phyloP scores from a whole-genome alignment of 805 yeast genomes.

The Torulaspora franciscae region DNA sequence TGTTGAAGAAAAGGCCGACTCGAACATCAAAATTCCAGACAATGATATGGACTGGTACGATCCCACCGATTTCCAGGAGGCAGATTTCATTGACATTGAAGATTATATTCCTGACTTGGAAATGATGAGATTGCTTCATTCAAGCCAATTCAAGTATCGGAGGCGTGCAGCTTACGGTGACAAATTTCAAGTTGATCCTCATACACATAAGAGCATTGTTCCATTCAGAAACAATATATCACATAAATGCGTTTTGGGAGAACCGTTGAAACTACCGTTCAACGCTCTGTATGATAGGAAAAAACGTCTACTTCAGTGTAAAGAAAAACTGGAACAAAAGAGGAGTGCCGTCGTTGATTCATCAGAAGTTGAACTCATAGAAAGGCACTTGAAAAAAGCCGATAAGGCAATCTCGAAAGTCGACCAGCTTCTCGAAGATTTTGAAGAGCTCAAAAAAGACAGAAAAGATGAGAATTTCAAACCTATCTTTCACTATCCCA shows the following conservation, averaged over 20 bases:
- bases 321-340: conserved; percentile 41
- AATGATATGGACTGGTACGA: conserved; percentile 60
- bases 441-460: conserved; percentile 19
- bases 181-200: conserved; percentile 38
- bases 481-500: conserved; percentile 27
- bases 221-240: conserved; percentile 53
- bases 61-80: conserved; percentile 55
- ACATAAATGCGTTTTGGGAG: conserved; percentile 55
- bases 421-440: conserved; percentile 22
- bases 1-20: conserved; percentile 18
- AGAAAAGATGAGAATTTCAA: conserved; percentile 12
- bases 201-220: conserved; percentile 32
- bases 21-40: conserved; percentile 43
- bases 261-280: conserved; percentile 21
- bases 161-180: conserved; percentile 54
- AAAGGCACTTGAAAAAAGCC: conserved; percentile 23
- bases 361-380: conserved; percentile 15
- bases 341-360: conserved; percentile 26
- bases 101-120: conserved; percentile 41
- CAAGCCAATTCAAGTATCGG: conserved; percentile 66
- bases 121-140: conserved; percentile 56
- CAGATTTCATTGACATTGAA: conserved; percentile 41
- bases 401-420: conserved; percentile 17
- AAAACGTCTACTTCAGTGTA: conserved; percentile 37
- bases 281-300: conserved; percentile 21